Evolutionary conservation across 208 protist genomes (phyloP).

Genomic region (Leishmania guyanensis): DNA sequence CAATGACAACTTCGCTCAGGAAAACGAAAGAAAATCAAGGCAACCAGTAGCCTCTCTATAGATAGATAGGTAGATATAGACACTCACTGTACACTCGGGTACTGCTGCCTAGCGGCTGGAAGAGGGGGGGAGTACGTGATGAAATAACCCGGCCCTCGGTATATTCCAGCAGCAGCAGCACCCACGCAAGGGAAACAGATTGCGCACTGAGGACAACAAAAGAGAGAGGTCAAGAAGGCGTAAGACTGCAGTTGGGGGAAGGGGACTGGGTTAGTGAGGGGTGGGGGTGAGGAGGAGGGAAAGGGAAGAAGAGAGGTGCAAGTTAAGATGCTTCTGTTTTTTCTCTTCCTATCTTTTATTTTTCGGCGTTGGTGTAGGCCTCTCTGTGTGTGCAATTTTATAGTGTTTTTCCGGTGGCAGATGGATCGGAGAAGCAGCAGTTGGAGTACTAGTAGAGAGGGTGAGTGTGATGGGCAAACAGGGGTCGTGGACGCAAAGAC

Average conservation of each 20-base stretch:
- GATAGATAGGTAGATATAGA: not conserved
- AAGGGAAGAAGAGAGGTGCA: not conserved
- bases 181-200: not conserved
- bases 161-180: constrained; percentile 2
- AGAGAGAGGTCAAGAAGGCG: not conserved
- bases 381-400: not conserved
- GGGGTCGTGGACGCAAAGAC: not conserved
- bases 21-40: not conserved
- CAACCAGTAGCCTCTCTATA: not conserved
- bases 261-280: not conserved
- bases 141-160: not conserved
- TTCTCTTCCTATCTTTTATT: not conserved
- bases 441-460: not conserved
- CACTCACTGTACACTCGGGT: not conserved
- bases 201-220: not conserved
- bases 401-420: not conserved
- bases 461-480: not conserved
- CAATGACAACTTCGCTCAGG: not conserved
- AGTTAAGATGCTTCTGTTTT: not conserved
- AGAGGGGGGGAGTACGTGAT: too few species aligned
- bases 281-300: not conserved
- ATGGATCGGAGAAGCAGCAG: not conserved
- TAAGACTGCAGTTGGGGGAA: not conserved
- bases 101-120: not conserved
- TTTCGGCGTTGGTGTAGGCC: not conserved